These are phyloP conservation scores for Cystobasidium slooffiae DNA, from an alignment of 1,284 basidiomycete species.

Conservation along the genomic window DNA sequence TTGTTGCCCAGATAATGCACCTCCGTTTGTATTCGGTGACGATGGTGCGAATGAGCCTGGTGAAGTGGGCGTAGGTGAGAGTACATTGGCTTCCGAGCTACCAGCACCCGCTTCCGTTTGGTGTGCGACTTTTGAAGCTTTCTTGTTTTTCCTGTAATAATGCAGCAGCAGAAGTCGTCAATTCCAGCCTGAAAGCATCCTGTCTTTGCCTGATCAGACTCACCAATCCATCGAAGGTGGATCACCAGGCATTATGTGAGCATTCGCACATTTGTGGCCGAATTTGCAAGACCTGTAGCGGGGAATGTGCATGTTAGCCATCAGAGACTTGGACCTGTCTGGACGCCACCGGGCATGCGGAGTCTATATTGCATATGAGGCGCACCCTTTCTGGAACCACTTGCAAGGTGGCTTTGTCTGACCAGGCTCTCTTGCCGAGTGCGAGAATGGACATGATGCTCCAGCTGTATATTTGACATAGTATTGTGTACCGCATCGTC, in stretches of 20 bases:
- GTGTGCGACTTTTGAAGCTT: constrained; percentile 33
- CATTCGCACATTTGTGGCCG: constrained; percentile 43
- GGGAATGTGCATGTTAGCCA: neutral
- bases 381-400: constrained; percentile 44
- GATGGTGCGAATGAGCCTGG: neutral
- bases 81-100: neutral
- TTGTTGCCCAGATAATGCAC: neutral
- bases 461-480: constrained; percentile 10
- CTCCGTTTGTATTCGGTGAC: neutral
- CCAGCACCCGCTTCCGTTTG: constrained; percentile 17
- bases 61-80: constrained; percentile 3
- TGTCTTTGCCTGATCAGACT: neutral
- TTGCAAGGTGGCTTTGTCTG: constrained; percentile 35
- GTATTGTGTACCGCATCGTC: neutral
- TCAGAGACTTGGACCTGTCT: neutral
- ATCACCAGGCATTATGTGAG: constrained; percentile 44
- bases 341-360: neutral
- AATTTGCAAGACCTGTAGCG: constrained; percentile 38
- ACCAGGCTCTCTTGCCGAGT: constrained; percentile 32
- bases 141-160: constrained; percentile 41
- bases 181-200: neutral
- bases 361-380: neutral
- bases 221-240: constrained; percentile 43
- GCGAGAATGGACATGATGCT: constrained; percentile 41
- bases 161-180: neutral